Conservation (phyloP, 2,329 filamentous ascomycete species). For the Fusarium scirpi region DNA sequence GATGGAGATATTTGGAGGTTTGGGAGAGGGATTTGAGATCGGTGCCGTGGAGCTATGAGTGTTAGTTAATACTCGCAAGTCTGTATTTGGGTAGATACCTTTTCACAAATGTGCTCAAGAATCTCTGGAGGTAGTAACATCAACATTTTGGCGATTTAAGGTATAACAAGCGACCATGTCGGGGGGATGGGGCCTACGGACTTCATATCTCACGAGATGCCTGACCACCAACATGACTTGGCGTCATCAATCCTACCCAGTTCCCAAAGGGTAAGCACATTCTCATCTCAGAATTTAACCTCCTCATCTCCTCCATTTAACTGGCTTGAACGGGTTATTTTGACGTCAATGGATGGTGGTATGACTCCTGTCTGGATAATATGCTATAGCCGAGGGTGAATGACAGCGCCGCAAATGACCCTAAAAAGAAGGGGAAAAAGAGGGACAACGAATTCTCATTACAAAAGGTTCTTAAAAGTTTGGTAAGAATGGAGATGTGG, state of each 20-base stretch:
- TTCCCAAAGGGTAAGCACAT: background rate
- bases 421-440: too few species aligned
- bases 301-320: background rate
- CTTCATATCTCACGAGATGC: background rate
- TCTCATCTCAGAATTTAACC: conserved; percentile 11
- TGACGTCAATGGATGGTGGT: accelerated
- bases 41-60: background rate
- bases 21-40: background rate
- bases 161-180: too few species aligned
- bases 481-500: too few species aligned
- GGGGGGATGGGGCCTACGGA: too few species aligned
- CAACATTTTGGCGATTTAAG: background rate
- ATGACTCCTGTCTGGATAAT: background rate
- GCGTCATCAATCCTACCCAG: background rate
- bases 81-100: background rate
- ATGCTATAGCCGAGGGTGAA: conserved; percentile 27
- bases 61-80: background rate
- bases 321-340: background rate
- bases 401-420: too few species aligned
- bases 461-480: too few species aligned
- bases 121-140: background rate
- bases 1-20: conserved; percentile 1
- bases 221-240: background rate
- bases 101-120: background rate
- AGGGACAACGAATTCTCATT: too few species aligned